Base-by-base conservation (phyloP, 345 rosid species). In the Cardamine occulta region DNA sequence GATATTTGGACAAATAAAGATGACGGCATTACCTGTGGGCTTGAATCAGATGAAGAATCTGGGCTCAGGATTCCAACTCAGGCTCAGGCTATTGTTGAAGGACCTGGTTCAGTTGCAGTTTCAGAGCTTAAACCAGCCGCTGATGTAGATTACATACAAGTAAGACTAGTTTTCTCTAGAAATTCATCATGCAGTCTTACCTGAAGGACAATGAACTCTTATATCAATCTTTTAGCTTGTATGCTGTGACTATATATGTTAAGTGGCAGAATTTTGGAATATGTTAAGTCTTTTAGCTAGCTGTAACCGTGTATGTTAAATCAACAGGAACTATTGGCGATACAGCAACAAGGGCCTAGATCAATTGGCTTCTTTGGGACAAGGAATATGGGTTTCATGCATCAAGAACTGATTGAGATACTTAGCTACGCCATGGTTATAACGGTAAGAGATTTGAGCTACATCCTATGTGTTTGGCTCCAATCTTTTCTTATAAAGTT, bases 381-480 rank as follows among this genome's bases (percentile, higher is more conserved):
- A 2, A 80, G 97, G 69, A 95, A 95, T 67, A 95, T 95, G 99
- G 99, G 97, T 58, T 95, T 95, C 86, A 87, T 95, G 97, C 99
- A 95, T 85, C 99, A 95, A 81, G 89, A 95, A 55, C 94, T 92
- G 71, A 95, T 95, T 47, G 99, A 95, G 87, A 95, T 95, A 63
- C 99, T 95, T 74, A 95, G 99, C 84, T 95, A 95, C 84, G 99
- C 99, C 51, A 81, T 95, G 87, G 99, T 95, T 83, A 92, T 95
- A 77, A 95, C 99, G 1, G 99, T 95, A 84, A 82, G 97, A 63
- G 74, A 54, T 68, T 34, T 26, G 61, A 73, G 49, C 52, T 76
- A 53, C 64, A 71, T 68, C 57, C 15, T 54, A 7, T 55, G 6
- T 49, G 15, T 44, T 54, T 49, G 12, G 15, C 40, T 45, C 58